Percentiles rank a stretch among this genome's conserved stretches.
Conservation (phyloP, 1,284 basidiomycete genomes). For the Ganoderma boninense region DNA sequence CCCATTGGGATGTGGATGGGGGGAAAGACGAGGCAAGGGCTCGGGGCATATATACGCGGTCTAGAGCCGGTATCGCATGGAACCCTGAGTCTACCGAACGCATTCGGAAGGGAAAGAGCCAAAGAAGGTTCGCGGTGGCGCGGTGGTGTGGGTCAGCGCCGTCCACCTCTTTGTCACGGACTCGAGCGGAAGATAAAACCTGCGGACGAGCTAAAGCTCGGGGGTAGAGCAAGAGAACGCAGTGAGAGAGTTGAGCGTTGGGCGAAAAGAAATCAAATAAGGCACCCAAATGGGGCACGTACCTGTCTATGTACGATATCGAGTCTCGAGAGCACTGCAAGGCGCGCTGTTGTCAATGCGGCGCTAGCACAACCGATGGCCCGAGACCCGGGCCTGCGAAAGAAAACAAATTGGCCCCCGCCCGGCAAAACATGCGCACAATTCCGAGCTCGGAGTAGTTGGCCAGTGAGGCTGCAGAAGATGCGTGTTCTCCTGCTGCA, state of each 20-base stretch:
- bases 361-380: background rate
- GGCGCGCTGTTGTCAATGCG: too few species aligned
- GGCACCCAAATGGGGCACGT: background rate
- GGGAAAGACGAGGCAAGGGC: background rate
- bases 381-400: background rate
- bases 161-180: background rate
- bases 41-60: background rate
- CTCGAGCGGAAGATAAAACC: background rate
- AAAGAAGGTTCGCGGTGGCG: background rate
- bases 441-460: too few species aligned
- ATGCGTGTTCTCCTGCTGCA: too few species aligned
- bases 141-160: background rate
- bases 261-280: background rate
- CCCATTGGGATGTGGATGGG: background rate
- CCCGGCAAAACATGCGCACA: background rate
- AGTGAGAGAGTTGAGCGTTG: background rate
- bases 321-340: too few species aligned
- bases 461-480: too few species aligned
- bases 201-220: too few species aligned
- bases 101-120: too few species aligned
- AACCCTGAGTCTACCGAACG: too few species aligned
- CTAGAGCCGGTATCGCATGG: background rate
- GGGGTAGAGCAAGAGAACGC: too few species aligned
- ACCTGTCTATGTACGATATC: background rate
- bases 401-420: background rate